These are phyloP conservation scores for Scheffersomyces lignosus DNA, from an alignment of 805 yeast genomes.

Conservation along the genomic window DNA sequence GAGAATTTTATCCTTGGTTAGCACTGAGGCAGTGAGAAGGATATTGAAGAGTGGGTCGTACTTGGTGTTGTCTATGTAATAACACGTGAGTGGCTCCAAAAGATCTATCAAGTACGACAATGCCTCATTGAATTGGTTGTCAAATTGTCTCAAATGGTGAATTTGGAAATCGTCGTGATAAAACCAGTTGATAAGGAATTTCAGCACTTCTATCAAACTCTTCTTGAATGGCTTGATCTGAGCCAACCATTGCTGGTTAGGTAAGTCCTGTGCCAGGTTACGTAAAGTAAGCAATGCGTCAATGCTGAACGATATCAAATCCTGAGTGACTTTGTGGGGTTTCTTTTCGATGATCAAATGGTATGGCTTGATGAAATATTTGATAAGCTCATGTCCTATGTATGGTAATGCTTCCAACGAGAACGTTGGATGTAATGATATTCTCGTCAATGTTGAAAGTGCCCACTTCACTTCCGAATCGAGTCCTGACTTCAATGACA, in stretches of 20 bases:
- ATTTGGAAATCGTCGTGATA: conserved; percentile 15
- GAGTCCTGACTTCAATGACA: conserved; percentile 68
- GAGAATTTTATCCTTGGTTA: conserved; percentile 65
- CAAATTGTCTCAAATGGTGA: conserved; percentile 19
- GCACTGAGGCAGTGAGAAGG: conserved; percentile 50
- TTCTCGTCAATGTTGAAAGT: conserved; percentile 49
- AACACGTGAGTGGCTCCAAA: conserved; percentile 80
- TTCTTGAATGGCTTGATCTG: conserved; percentile 48
- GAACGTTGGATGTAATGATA: conserved; percentile 29
- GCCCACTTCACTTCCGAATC: conserved; percentile 74
- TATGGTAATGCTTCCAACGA: conserved; percentile 41
- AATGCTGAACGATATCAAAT: conserved; percentile 27
- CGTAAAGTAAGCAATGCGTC: conserved; percentile 67
- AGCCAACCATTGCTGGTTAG: conserved; percentile 76
- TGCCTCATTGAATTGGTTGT: conserved; percentile 53
- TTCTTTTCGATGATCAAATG: conserved; percentile 20
- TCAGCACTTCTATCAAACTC: conserved; percentile 47
- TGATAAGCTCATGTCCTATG: conserved; percentile 42
- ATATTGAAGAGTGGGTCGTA: conserved; percentile 67
- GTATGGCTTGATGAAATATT: conserved; percentile 36
- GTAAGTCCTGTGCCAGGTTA: conserved; percentile 80
- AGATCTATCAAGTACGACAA: conserved; percentile 72
- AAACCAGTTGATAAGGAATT: conserved; percentile 36
- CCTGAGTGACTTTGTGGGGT: conserved; percentile 14
- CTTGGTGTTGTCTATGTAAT: conserved; percentile 69